Conservation (phyloP, 768 basidiomycete species). For the Amanita exitialis region DNA sequence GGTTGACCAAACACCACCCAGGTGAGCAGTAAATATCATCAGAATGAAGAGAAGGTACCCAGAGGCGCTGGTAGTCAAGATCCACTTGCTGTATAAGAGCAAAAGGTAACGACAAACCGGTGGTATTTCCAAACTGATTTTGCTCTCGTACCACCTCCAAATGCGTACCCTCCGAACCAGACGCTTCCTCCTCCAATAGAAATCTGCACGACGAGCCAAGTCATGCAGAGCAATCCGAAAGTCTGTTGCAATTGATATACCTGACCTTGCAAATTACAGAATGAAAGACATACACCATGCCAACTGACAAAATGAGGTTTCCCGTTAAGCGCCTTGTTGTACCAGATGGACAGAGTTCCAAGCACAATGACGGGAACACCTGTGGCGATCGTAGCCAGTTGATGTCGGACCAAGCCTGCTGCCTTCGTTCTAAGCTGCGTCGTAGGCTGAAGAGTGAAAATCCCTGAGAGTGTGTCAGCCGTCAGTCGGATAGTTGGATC, state of each 20-base stretch:
- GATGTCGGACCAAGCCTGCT: conserved; percentile 62
- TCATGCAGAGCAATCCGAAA: conserved; percentile 52
- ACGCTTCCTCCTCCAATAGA: conserved; percentile 65
- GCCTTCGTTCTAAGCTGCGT: conserved; percentile 54
- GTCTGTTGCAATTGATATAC: conserved; percentile 26
- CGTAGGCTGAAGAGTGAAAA: conserved; percentile 70
- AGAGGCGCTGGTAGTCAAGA: conserved; percentile 36
- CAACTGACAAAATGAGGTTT: conserved; percentile 58
- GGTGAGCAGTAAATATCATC: conserved; percentile 50
- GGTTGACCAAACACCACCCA: conserved; percentile 62
- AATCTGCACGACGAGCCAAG: conserved; percentile 54
- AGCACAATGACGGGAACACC: conserved; percentile 48
- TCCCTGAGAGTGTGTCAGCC: conserved; percentile 29
- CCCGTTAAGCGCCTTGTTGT: conserved; percentile 44
- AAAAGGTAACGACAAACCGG: conserved; percentile 29
- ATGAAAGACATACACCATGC: conserved; percentile 51
- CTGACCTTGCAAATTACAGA: neutral
- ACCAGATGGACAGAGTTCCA: conserved; percentile 52
- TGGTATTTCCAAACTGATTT: conserved; percentile 82
- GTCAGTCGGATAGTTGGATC: neutral
- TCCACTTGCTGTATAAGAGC: neutral
- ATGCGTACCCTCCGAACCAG: conserved; percentile 59
- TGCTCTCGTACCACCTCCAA: conserved; percentile 65
- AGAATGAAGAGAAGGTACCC: conserved; percentile 63
- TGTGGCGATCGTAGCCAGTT: conserved; percentile 43